Conservation (phyloP, 1,284 basidiomycete genomes). For the Cystobasidiaceae sp. region DNA sequence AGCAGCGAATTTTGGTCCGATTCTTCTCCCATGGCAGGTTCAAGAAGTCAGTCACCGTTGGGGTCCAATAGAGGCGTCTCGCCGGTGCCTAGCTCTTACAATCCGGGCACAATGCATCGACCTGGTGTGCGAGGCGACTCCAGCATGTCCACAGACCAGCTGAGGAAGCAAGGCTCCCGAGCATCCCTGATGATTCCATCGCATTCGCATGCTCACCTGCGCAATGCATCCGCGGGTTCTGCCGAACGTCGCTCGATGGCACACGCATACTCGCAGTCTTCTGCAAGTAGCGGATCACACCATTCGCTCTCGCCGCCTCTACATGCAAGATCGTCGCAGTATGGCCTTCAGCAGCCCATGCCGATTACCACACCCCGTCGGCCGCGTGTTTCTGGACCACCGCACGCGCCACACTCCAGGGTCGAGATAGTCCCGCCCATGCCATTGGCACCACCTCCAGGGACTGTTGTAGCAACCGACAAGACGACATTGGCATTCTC, state of each 20-base stretch:
- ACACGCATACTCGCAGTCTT: neutral
- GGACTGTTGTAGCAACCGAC: constrained; percentile 36
- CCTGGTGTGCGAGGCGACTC: constrained; percentile 16
- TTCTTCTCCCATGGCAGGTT: neutral
- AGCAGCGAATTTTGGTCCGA: neutral
- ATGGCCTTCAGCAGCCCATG: no score
- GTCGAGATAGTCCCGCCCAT: constrained; percentile 40
- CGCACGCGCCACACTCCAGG: constrained; percentile 39
- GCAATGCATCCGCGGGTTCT: neutral
- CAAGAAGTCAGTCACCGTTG: neutral
- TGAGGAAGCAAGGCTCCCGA: constrained; percentile 13
- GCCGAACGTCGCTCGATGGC: neutral
- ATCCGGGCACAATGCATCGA: neutral
- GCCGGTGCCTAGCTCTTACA: neutral
- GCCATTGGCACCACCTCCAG: constrained; percentile 38
- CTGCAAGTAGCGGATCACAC: neutral
- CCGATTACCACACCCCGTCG: neutral
- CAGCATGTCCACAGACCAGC: constrained; percentile 26
- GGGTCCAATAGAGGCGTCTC: neutral
- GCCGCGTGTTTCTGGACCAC: constrained; percentile 35
- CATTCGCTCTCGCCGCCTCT: no score
- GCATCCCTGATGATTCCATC: neutral
- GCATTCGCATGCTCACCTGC: neutral
- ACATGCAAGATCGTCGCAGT: no score
- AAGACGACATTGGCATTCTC: constrained; percentile 39